Base-by-base conservation (phyloP, 2,329 filamentous ascomycete species). In the Pyrenophora tritici-repentis region DNA sequence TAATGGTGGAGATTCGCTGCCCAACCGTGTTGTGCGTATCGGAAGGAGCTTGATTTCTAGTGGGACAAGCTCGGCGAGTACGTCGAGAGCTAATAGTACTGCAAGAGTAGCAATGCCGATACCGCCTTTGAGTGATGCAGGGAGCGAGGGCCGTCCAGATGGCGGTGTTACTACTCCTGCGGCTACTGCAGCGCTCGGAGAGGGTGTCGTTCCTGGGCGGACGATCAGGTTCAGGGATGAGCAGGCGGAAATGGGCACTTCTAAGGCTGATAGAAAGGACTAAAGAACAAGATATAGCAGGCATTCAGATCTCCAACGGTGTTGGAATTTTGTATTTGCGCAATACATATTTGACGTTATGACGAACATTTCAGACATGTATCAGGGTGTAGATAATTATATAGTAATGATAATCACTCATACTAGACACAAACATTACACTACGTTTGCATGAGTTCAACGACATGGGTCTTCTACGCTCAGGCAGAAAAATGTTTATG, bases 201-300 rank as follows among this genome's bases (percentile, higher is more conserved):
- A 53, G 31, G 44, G 47, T 3, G 44, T 53, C 3, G 26, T 55
- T n/a, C 58, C 50, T 17, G 50, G 61, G 22, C 50, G 67, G 20
- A 62, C 66, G 6, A 72, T 72, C 22, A 53, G 66, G 0, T 71
- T 71, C 18, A 63, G 66, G 7, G 67, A 70, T 55, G 66, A 72
- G 39, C 45, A 44, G 20, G 10, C 17, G 2, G n/a, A 17, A 4
- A 17, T 4, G 17, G 32, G 10, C 31, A 35, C 5, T 12, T 16
- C 4, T 17, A 50, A 36, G n/a, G n/a, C 16, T 16, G 31, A 13
- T 7, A 22, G 29, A 4, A 18, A 31, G 18, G 31, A 42, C 14
- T 36, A 26, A 22, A 14, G 9, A 29, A 26, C 20, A 39, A 7
- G 9, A 12, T 4, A 7, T 29, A 4, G 26, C 5, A 29, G 26